Evolutionary conservation across 2,329 filamentous ascomycete genomes (phyloP).

Genomic region (Sarocladiaceae sp.): DNA sequence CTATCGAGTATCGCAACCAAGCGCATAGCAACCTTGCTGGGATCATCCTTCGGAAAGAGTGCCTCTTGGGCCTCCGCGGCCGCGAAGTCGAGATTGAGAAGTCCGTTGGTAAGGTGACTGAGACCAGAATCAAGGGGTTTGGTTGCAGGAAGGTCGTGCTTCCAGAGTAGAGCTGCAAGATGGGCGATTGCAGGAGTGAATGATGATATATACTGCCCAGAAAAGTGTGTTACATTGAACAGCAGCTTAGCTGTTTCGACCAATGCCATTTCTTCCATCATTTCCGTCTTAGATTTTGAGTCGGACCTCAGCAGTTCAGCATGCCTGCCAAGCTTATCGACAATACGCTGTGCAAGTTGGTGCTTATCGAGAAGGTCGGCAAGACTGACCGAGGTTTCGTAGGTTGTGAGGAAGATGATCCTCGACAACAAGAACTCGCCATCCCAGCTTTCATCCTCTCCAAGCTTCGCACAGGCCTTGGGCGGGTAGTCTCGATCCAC

Average conservation of each 20-base stretch:
- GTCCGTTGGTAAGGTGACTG: constrained; percentile 67
- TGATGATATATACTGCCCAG: constrained; percentile 49
- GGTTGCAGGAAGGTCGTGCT: constrained; percentile 45
- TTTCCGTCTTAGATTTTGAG: constrained; percentile 32
- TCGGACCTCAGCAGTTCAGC: constrained; percentile 35
- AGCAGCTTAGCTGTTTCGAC: constrained; percentile 79
- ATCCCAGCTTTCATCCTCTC: constrained; percentile 64
- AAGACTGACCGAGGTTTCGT: constrained; percentile 42
- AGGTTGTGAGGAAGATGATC: constrained; percentile 38
- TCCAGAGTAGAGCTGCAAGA: constrained; percentile 65
- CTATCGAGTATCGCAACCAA: constrained; percentile 13
- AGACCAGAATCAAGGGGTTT: constrained; percentile 70
- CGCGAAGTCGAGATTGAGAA: constrained; percentile 71
- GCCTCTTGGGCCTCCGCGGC: constrained; percentile 45
- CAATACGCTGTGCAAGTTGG: constrained; percentile 50
- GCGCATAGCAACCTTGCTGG: constrained; percentile 53
- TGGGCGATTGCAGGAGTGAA: constrained; percentile 65
- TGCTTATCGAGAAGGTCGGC: constrained; percentile 39
- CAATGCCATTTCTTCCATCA: constrained; percentile 74
- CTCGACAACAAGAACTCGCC: constrained; percentile 71
- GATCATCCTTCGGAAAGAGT: constrained; percentile 60
- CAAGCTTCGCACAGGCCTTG: constrained; percentile 62
- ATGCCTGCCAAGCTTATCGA: constrained; percentile 65
- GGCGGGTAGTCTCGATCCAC: constrained; percentile 43
- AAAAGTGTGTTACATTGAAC: constrained; percentile 80